Percentiles rank a stretch among this genome's conserved stretches.
Conservation (phyloP, 768 basidiomycete genomes). For the Dioszegia aurantiaca region DNA sequence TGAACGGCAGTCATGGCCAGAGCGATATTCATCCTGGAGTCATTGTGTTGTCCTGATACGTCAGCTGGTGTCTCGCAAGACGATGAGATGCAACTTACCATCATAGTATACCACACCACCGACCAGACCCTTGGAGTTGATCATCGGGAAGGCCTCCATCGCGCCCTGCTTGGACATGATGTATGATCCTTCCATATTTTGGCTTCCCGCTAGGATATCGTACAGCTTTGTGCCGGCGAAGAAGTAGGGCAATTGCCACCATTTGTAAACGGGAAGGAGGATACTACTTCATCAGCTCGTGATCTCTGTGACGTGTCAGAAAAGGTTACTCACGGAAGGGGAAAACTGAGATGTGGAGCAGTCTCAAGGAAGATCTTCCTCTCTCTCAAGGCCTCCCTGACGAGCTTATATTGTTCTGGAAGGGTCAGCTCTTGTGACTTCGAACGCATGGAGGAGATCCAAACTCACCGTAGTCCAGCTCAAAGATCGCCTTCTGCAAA, state of each 20-base stretch:
- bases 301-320: neutral
- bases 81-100: no score
- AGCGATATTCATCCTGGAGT: slow-evolving; percentile 96
- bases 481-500: slow-evolving; percentile 92
- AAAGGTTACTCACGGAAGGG: slow-evolving; percentile 64
- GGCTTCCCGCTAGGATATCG: slow-evolving; percentile 87
- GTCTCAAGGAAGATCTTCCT: slow-evolving; percentile 89
- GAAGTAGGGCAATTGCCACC: slow-evolving; percentile 98
- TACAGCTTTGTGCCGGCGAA: slow-evolving; percentile 94
- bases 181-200: slow-evolving; percentile 95
- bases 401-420: slow-evolving; percentile 65
- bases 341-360: slow-evolving; percentile 84
- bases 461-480: slow-evolving; percentile 87
- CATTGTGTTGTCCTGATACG: slow-evolving; percentile 85
- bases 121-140: slow-evolving; percentile 85
- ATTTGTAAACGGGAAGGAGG: slow-evolving; percentile 95
- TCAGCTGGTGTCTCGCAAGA: no score
- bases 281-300: no score
- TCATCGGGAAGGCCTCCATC: slow-evolving; percentile 91
- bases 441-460: neutral
- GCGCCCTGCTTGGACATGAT: slow-evolving; percentile 93
- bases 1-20: slow-evolving; percentile 92
- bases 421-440: slow-evolving; percentile 7
- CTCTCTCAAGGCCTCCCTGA: slow-evolving; percentile 90
- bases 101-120: slow-evolving; percentile 98